Base-by-base conservation (phyloP, 352 stramenopile genomes). In the Nannochloropsis limnetica region DNA sequence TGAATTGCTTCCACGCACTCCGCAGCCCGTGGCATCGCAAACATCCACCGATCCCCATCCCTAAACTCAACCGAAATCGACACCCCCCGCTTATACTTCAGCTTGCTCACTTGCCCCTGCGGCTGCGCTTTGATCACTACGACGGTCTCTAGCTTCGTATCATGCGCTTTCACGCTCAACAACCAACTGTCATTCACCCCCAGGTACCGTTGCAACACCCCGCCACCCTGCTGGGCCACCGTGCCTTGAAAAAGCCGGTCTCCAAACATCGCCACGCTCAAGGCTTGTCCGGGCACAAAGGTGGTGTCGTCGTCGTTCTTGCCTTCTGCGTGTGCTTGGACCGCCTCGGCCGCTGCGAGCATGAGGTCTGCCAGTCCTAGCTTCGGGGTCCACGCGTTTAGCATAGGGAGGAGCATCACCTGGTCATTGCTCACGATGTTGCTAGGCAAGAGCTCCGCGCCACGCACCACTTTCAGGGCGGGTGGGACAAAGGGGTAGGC, bases 401-500 rank as follows among this genome's bases (percentile, higher is more conserved):
- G 25, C 61, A 29, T 15, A 27, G 61, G 3, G 9, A 74, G 61
- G 25, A 74, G 15, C 61, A 74, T 25, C 9, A 20, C 11, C 11
- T 29, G 61, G n/a, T 29, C 61, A 6, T 74, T 20, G n/a, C 25
- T 29, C 22, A 74, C 61, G n/a, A 11, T 31, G 3, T 25, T 20
- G n/a, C n/a, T 29, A 2, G 61, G 61, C 25, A 27, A 74, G 25
- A 74, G 61, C n/a, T 74, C 61, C n/a, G 25, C 25, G n/a, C 61
- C 61, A 23, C 25, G 61, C 25, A 74, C 25, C n/a, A 74, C 61
- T 31, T 74, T 74, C n/a, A 74, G n/a, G 61, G 25, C 22, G 15
- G 61, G 61, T 31, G 61, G 61, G 61, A 74, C 61, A 29, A 74
- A 74, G 61, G 61, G 61, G 4, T 74, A 74, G 3, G 61, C 61